These are phyloP conservation scores for carrot (Daucus carota) DNA, from an alignment of 129 eudicot species.

Conservation along the genomic window DNA sequence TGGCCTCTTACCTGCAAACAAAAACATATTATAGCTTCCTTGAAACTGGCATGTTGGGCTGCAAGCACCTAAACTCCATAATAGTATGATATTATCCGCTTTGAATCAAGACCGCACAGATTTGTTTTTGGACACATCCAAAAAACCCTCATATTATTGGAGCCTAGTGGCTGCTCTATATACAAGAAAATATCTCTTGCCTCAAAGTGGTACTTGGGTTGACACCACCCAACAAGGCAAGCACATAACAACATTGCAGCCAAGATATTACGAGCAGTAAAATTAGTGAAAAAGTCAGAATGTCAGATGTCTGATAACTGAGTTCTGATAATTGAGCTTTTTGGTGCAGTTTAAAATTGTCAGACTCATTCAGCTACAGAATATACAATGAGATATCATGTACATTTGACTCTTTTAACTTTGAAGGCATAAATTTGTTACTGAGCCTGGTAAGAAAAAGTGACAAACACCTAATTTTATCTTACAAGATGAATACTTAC, in stretches of 20 bases:
- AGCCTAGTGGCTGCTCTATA: too few relatives aligned
- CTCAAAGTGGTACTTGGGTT: too few relatives aligned
- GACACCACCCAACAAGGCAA: background rate
- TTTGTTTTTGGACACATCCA: too few relatives aligned
- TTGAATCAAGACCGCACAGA: too few relatives aligned
- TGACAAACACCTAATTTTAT: background rate
- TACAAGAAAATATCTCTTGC: too few relatives aligned
- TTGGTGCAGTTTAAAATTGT: too few relatives aligned
- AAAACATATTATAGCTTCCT: conserved; percentile 8
- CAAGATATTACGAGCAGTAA: conserved; percentile 2
- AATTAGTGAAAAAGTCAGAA: background rate
- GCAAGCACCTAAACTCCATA: too few relatives aligned
- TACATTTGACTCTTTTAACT: background rate
- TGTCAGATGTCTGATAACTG: background rate
- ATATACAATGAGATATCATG: background rate
- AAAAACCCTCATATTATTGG: too few relatives aligned
- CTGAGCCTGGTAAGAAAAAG: background rate
- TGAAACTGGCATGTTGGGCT: too few relatives aligned
- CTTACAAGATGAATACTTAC: background rate
- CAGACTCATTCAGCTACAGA: background rate
- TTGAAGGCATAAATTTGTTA: background rate
- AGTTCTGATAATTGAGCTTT: background rate
- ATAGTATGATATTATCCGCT: too few relatives aligned
- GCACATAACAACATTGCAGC: background rate
- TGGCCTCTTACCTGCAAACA: conserved; percentile 65